Conservation (phyloP, 208 protist genomes). For the Trypanosoma congolense region DNA sequence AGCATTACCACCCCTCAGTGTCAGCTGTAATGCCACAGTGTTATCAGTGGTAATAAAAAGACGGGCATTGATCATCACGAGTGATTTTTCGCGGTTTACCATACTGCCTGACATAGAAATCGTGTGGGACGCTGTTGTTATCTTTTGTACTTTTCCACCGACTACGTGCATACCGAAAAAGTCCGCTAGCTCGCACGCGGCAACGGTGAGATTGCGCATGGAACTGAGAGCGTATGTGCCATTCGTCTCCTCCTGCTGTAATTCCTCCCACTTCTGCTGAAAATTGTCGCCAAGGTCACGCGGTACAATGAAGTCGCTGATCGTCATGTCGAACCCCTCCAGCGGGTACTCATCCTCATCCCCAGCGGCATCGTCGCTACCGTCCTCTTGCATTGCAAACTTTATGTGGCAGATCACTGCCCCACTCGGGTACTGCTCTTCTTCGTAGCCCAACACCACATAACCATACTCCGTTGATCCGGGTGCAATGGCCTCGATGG, state of each 20-base stretch:
- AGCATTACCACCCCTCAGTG: slow-evolving; percentile 53
- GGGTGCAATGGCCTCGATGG: slow-evolving; percentile 48
- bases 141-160: slow-evolving; percentile 63
- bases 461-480: slow-evolving; percentile 63
- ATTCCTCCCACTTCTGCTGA: slow-evolving; percentile 32
- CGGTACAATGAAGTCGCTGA: slow-evolving; percentile 78
- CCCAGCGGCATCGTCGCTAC: slow-evolving; percentile 20
- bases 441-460: slow-evolving; percentile 61
- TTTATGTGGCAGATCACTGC: slow-evolving; percentile 53
- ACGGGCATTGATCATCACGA: slow-evolving; percentile 71
- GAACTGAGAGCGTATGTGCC: slow-evolving; percentile 80
- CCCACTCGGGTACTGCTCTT: slow-evolving; percentile 65
- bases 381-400: slow-evolving; percentile 65
- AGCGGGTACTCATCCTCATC: slow-evolving; percentile 81
- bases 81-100: slow-evolving; percentile 42
- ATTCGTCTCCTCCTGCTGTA: slow-evolving; percentile 56
- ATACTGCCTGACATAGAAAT: slow-evolving; percentile 74
- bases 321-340: slow-evolving; percentile 77
- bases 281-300: slow-evolving; percentile 51
- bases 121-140: slow-evolving; percentile 68
- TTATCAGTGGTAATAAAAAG: slow-evolving; percentile 74
- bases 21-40: slow-evolving; percentile 70
- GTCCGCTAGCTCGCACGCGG: slow-evolving; percentile 65
- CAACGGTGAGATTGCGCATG: slow-evolving; percentile 83
- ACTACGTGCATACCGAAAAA: slow-evolving; percentile 87